phyloP scores from a whole-genome alignment of 495 filamentous ascomycete genomes.

The Aspergillus affinis region DNA sequence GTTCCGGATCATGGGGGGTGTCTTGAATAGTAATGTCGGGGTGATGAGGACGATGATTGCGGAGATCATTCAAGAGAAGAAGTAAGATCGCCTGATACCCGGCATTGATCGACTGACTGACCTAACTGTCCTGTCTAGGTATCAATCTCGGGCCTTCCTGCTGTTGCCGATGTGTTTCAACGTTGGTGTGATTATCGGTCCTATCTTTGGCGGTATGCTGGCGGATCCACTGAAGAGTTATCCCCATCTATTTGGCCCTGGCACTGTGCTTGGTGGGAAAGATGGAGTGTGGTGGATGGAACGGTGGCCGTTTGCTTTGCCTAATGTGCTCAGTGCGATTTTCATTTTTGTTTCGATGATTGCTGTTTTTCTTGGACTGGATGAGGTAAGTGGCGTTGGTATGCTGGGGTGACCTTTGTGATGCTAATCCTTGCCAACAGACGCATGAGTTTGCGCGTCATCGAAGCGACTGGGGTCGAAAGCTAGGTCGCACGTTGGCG shows the following conservation, averaged over 20 bases:
- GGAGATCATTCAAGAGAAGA: constrained; percentile 72
- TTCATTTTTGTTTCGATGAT: constrained; percentile 52
- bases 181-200: constrained; percentile 67
- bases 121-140: constrained; percentile 33
- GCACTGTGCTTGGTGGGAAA: constrained; percentile 48
- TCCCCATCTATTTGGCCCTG: constrained; percentile 64
- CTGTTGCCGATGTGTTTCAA: constrained; percentile 83
- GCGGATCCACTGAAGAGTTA: constrained; percentile 69
- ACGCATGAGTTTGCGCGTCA: constrained; percentile 51
- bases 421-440: constrained; percentile 26
- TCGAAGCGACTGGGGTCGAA: constrained; percentile 50
- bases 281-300: constrained; percentile 60
- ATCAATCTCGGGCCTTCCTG: constrained; percentile 73
- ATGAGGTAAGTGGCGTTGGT: constrained; percentile 47
- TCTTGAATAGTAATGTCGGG: constrained; percentile 78
- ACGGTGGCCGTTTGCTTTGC: constrained; percentile 61
- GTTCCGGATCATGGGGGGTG: constrained; percentile 72
- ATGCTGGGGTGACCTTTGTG: background rate
- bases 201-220: constrained; percentile 63
- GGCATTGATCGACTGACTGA: background rate
- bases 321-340: constrained; percentile 57
- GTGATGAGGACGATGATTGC: constrained; percentile 81
- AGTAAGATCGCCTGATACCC: constrained; percentile 26
- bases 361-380: constrained; percentile 55
- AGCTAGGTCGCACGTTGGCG: constrained; percentile 42